These are phyloP conservation scores for Sophora flavescens DNA, from an alignment of 306 rosid species.

Conservation along the genomic window DNA sequence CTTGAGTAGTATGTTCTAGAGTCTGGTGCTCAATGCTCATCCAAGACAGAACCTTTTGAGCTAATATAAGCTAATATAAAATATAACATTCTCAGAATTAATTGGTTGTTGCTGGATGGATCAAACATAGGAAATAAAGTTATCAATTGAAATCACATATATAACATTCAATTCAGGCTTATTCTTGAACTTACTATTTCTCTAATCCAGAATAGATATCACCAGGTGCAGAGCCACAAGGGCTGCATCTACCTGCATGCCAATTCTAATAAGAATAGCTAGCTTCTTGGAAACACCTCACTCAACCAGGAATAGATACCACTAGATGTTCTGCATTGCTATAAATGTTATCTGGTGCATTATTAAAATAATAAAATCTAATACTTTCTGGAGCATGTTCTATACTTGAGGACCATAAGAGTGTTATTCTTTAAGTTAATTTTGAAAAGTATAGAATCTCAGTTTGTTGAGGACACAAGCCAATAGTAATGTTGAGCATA, in stretches of 20 bases:
- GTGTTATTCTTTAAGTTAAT: constrained; percentile 35
- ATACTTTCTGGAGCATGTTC: constrained; percentile 26
- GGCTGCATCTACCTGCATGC: constrained; percentile 16
- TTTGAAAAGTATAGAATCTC: constrained; percentile 43
- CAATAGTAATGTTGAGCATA: constrained; percentile 29
- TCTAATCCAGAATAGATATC: constrained; percentile 41
- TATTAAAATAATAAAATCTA: constrained; percentile 42
- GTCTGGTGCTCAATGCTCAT: constrained; percentile 6
- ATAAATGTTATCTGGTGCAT: constrained; percentile 17
- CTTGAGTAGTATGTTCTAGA: not conserved
- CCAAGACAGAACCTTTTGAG: not conserved
- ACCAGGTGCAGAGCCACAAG: constrained; percentile 30
- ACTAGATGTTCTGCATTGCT: constrained; percentile 17
- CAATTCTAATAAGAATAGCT: constrained; percentile 7
- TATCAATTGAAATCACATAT: not conserved
- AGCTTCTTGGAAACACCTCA: constrained; percentile 43
- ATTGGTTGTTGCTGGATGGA: not conserved
- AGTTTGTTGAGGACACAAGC: constrained; percentile 33
- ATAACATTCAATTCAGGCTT: constrained; percentile 5
- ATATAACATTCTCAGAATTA: not conserved
- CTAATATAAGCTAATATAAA: not conserved
- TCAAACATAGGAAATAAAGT: not conserved
- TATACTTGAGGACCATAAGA: constrained; percentile 39
- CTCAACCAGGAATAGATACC: constrained; percentile 30
- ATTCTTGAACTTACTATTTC: constrained; percentile 15